Evolutionary conservation across 139 green algal genomes (phyloP), one percentile per base, ranked within the genome.

Genomic region (Spirogloea muscicola): DNA sequence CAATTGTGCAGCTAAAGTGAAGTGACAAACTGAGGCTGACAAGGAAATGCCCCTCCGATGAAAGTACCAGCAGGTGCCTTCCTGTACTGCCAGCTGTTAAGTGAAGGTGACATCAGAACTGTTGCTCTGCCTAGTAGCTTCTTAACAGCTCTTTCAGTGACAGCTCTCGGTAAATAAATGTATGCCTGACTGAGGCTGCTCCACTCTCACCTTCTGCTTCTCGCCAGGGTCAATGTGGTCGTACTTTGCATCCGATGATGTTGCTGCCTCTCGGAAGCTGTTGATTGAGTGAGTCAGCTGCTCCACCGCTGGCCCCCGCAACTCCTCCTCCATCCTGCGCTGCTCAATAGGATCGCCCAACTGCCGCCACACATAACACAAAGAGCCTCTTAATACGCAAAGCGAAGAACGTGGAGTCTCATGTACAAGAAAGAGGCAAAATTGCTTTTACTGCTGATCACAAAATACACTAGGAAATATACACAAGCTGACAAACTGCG

Each of bases 191-290:
- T 68, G 59, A 13, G n/a, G n/a, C n/a, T n/a, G n/a, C n/a, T n/a
- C n/a, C n/a, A n/a, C n/a, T n/a, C 60, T 9, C 31, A 87, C 87
- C 40, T 88, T 88, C 2, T 85, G 82, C 36, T 88, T 88, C 34
- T 99, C 94, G 31, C 72, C 89, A 3, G 81, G 52, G 5, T 83
- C 76, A 48, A 98, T 91, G 86, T 99, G 94, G 1, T 85, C 85
- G 40, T 91, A 89, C 38, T 81, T 75, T 3, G 79, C 29, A 46
- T 89, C 87, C 3, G 49, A 52, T 5, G 72, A 76, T 61, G 46
- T 37, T 27, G 88, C 88, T 7, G 88, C 66, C 1, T 60, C 44
- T 34, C 87, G 70, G 81, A 91, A 96, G 60, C 58, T 44, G 46
- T 79, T 51, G 29, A 82, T 84, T 6, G 62, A 46, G 31, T 83